These are phyloP conservation scores for Cytospora paraplurivora DNA, from an alignment of 2,329 filamentous ascomycete genomes.

Conservation along the genomic window DNA sequence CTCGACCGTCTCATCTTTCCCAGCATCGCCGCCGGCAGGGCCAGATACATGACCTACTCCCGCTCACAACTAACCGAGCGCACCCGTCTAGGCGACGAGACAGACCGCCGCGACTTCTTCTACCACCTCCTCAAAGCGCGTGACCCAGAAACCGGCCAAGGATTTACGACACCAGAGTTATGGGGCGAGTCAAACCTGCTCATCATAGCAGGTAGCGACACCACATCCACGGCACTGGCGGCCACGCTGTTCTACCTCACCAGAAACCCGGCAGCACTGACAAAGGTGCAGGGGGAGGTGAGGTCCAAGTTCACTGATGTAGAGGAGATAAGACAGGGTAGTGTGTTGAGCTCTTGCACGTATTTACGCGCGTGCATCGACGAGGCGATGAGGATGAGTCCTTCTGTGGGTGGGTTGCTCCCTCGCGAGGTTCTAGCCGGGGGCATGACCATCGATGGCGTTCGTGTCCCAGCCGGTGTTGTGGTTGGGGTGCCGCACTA, in stretches of 20 bases:
- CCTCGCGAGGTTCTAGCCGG: constrained; percentile 61
- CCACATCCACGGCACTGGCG: constrained; percentile 69
- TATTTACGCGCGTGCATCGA: constrained; percentile 67
- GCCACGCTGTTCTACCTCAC: constrained; percentile 65
- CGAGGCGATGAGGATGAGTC: constrained; percentile 65
- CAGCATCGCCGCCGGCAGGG: constrained; percentile 65
- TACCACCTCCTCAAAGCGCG: constrained; percentile 72
- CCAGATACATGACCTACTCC: constrained; percentile 72
- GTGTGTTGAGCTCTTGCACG: constrained; percentile 51
- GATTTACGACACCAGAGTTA: constrained; percentile 66
- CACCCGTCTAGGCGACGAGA: constrained; percentile 65
- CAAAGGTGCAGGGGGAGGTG: constrained; percentile 53
- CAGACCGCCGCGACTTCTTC: constrained; percentile 73
- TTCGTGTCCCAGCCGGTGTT: constrained; percentile 57
- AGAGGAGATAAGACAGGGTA: constrained; percentile 58
- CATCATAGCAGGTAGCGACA: constrained; percentile 72
- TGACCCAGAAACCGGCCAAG: constrained; percentile 70
- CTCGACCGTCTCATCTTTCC: constrained; percentile 70
- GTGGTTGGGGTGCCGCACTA: constrained; percentile 69
- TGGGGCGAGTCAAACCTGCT: constrained; percentile 72
- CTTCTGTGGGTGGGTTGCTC: constrained; percentile 61
- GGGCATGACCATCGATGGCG: constrained; percentile 57
- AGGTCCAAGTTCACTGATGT: constrained; percentile 52
- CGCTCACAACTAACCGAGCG: constrained; percentile 67
- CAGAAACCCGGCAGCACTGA: constrained; percentile 51